Evolutionary conservation across 345 rosid species (phyloP).

Genomic region (Erodium maritimum): DNA sequence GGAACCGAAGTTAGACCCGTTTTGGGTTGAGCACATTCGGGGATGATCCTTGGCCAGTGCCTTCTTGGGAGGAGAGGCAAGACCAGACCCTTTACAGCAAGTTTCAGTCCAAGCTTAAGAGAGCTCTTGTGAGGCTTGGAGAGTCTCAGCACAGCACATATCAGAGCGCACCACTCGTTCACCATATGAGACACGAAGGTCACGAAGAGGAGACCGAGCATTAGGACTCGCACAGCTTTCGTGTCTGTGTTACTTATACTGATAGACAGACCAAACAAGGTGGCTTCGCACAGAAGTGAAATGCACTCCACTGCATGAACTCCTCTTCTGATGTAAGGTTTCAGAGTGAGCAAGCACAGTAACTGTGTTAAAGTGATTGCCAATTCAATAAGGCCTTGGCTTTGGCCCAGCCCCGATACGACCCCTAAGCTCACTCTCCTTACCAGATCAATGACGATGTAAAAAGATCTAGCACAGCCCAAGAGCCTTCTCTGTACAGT

Average conservation of each 20-base stretch:
- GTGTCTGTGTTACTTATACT: neutral
- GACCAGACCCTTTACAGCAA: slow-evolving; percentile 33
- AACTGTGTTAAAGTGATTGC: slow-evolving; percentile 30
- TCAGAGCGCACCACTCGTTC: slow-evolving; percentile 37
- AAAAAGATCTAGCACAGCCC: slow-evolving; percentile 32
- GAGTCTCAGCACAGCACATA: slow-evolving; percentile 19
- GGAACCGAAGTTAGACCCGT: slow-evolving; percentile 20
- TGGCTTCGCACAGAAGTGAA: too few species aligned
- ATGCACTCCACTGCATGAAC: slow-evolving; percentile 26
- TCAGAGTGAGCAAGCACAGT: slow-evolving; percentile 20
- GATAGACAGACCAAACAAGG: neutral
- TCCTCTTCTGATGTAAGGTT: slow-evolving; percentile 1
- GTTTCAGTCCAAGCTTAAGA: slow-evolving; percentile 23
- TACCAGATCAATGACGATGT: too few species aligned
- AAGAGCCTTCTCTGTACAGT: slow-evolving; percentile 13
- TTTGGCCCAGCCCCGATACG: slow-evolving; percentile 25
- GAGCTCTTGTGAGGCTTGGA: slow-evolving; percentile 29
- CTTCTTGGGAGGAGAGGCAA: slow-evolving; percentile 35
- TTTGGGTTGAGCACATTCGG: slow-evolving; percentile 28
- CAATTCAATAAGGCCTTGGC: slow-evolving; percentile 27
- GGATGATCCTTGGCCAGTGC: slow-evolving; percentile 27
- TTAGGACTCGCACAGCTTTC: slow-evolving; percentile 16
- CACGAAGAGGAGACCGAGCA: slow-evolving; percentile 36
- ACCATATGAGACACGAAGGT: slow-evolving; percentile 27
- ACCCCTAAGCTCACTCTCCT: slow-evolving; percentile 22